Evolutionary conservation across 148 eudicot genomes (phyloP).

Genomic region (Rhododendron ovatum): DNA sequence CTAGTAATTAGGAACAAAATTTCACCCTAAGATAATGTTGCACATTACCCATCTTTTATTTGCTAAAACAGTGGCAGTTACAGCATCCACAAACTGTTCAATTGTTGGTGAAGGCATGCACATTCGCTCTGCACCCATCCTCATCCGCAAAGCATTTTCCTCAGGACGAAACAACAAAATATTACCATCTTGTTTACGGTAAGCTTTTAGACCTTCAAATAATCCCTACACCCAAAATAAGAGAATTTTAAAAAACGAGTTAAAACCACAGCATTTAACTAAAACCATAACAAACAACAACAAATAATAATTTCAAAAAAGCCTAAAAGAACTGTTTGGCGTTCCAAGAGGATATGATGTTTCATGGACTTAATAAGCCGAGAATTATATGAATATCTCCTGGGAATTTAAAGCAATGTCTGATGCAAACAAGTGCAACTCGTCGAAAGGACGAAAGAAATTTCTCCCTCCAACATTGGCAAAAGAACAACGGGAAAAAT

Average conservation of each 20-base stretch:
- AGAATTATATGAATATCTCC: not conserved
- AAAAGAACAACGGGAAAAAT: too few relatives aligned
- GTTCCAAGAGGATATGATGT: not conserved
- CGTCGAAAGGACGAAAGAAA: not conserved
- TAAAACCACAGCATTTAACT: not conserved
- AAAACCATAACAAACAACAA: not conserved
- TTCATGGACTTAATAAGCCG: not conserved
- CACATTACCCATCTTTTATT: conserved; percentile 87
- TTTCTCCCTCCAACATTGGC: not conserved
- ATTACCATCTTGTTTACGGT: conserved; percentile 68
- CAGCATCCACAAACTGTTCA: conserved; percentile 78
- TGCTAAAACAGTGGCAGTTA: conserved; percentile 73
- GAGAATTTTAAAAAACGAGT: not conserved
- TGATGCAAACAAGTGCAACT: not conserved
- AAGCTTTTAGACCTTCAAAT: conserved; percentile 95
- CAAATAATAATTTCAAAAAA: not conserved
- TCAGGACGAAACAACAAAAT: conserved; percentile 87
- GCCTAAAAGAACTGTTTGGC: not conserved
- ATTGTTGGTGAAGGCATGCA: conserved; percentile 94
- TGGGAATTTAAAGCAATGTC: not conserved
- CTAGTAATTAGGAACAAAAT: not conserved
- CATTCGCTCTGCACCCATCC: conserved; percentile 91
- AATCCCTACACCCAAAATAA: conserved; percentile 51
- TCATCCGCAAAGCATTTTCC: conserved; percentile 82
- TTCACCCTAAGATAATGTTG: not conserved